phyloP scores from a whole-genome alignment of 2,329 filamentous ascomycete species.

The Cordyceps pruinosa region DNA sequence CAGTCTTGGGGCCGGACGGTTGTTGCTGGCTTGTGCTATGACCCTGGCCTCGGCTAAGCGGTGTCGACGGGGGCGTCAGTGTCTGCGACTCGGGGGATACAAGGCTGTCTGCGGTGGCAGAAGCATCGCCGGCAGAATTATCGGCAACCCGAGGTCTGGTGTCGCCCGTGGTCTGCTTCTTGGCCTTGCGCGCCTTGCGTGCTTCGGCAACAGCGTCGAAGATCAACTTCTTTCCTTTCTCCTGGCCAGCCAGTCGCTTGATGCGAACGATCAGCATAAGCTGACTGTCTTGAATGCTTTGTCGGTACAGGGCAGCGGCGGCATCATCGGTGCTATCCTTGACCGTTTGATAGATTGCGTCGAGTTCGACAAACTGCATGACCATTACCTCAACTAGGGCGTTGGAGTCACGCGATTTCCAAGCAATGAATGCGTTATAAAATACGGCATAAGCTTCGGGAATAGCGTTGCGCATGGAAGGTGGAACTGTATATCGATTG shows the following conservation, averaged over 20 bases:
- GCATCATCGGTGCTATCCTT: slow-evolving; percentile 69
- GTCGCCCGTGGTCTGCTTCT: slow-evolving; percentile 60
- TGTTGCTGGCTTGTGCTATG: slow-evolving; percentile 24
- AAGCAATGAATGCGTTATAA: slow-evolving; percentile 71
- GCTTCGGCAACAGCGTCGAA: slow-evolving; percentile 68
- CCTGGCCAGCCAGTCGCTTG: slow-evolving; percentile 66
- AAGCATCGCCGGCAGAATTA: slow-evolving; percentile 30
- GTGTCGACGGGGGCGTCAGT: slow-evolving; percentile 48
- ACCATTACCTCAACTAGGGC: slow-evolving; percentile 78
- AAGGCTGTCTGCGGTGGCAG: slow-evolving; percentile 30
- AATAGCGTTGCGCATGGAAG: slow-evolving; percentile 54
- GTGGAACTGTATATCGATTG: slow-evolving; percentile 62
- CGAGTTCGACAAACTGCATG: slow-evolving; percentile 77
- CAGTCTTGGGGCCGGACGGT: slow-evolving; percentile 26
- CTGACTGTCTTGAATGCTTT: slow-evolving; percentile 77
- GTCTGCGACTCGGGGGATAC: slow-evolving; percentile 40
- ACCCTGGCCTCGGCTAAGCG: slow-evolving; percentile 32
- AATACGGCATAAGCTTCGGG: slow-evolving; percentile 67
- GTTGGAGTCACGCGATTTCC: slow-evolving; percentile 75
- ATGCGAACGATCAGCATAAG: slow-evolving; percentile 72
- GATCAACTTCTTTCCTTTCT: slow-evolving; percentile 65
- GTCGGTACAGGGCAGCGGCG: slow-evolving; percentile 67
- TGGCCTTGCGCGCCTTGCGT: slow-evolving; percentile 55
- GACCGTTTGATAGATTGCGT: slow-evolving; percentile 76
- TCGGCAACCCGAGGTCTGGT: slow-evolving; percentile 62